These are phyloP conservation scores for Tremellales sp. DNA, from an alignment of 1,284 basidiomycete species.

Conservation along the genomic window DNA sequence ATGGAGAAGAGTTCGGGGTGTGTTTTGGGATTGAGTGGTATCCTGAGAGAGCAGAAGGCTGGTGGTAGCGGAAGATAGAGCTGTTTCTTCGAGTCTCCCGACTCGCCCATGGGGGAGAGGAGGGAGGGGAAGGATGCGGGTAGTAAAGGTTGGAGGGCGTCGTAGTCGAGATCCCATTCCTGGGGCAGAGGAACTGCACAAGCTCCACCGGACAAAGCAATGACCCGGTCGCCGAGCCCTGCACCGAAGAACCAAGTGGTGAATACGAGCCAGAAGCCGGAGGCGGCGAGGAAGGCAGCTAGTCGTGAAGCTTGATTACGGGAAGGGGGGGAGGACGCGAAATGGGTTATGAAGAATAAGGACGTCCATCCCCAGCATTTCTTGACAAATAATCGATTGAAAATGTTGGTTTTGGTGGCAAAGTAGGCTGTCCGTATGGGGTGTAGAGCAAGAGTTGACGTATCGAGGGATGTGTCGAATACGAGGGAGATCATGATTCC, in stretches of 20 bases:
- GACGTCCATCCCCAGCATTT: slow-evolving; percentile 88
- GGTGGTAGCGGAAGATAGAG: slow-evolving; percentile 26
- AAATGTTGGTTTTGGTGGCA: slow-evolving; percentile 72
- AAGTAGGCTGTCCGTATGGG: slow-evolving; percentile 57
- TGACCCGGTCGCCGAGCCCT: slow-evolving; percentile 69
- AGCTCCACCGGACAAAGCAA: slow-evolving; percentile 71
- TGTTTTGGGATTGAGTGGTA: slow-evolving; percentile 57
- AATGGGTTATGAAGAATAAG: slow-evolving; percentile 56
- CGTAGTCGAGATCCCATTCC: slow-evolving; percentile 9
- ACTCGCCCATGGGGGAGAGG: slow-evolving; percentile 35
- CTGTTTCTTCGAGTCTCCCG: slow-evolving; percentile 5
- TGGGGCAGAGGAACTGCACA: slow-evolving; percentile 66
- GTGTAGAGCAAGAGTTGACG: slow-evolving; percentile 33
- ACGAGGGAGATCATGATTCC: slow-evolving; percentile 54
- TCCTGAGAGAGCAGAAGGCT: slow-evolving; percentile 58
- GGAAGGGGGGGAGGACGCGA: slow-evolving; percentile 38
- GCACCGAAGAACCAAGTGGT: slow-evolving; percentile 92
- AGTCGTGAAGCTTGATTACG: slow-evolving; percentile 52
- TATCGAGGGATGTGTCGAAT: slow-evolving; percentile 58
- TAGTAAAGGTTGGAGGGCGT: slow-evolving; percentile 8
- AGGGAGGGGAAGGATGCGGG: slow-evolving; percentile 46
- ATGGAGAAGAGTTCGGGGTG: slow-evolving; percentile 63
- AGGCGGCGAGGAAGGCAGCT: slow-evolving; percentile 61
- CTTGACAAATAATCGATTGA: slow-evolving; percentile 88
- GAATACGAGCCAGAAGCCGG: slow-evolving; percentile 68